These are phyloP conservation scores for Xylaria sp. DNA, from an alignment of 2,329 filamentous ascomycete species.

Conservation along the genomic window DNA sequence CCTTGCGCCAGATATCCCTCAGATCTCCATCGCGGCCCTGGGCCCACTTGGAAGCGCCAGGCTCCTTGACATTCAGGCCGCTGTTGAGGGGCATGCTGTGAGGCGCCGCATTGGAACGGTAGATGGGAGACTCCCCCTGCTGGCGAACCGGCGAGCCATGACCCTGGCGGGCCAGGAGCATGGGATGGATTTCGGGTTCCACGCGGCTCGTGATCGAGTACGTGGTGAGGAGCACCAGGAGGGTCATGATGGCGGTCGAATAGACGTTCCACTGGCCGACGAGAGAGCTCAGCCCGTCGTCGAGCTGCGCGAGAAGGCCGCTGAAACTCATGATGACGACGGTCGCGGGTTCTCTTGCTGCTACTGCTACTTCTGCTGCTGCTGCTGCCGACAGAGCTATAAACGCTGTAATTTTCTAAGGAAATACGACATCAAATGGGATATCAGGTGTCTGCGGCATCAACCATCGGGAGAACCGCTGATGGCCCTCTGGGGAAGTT, in stretches of 20 bases:
- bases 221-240: conserved; percentile 73
- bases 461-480: conserved; percentile 7
- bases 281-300: conserved; percentile 74
- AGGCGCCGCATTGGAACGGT: conserved; percentile 84
- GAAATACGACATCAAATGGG: conserved; percentile 14
- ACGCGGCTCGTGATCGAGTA: conserved; percentile 76
- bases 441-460: conserved; percentile 8
- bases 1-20: conserved; percentile 87
- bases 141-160: conserved; percentile 81
- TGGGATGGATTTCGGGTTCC: conserved; percentile 91
- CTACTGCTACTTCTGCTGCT: not conserved
- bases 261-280: conserved; percentile 84
- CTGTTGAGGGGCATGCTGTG: conserved; percentile 83
- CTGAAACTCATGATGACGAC: conserved; percentile 54
- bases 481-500: not conserved
- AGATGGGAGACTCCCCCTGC: conserved; percentile 84
- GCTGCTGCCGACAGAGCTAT: conserved; percentile 5
- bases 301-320: conserved; percentile 72
- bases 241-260: conserved; percentile 76
- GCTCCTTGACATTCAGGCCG: conserved; percentile 84
- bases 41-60: conserved; percentile 83
- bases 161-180: conserved; percentile 87
- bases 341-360: conserved; percentile 14
- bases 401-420: not conserved
- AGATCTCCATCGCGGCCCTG: conserved; percentile 87